A percentile compares a stretch with the other conserved stretches of the same genome.
Evolutionary conservation across 192 early-diverging fungal species (phyloP).

Genomic region (Coemansia sp.): DNA sequence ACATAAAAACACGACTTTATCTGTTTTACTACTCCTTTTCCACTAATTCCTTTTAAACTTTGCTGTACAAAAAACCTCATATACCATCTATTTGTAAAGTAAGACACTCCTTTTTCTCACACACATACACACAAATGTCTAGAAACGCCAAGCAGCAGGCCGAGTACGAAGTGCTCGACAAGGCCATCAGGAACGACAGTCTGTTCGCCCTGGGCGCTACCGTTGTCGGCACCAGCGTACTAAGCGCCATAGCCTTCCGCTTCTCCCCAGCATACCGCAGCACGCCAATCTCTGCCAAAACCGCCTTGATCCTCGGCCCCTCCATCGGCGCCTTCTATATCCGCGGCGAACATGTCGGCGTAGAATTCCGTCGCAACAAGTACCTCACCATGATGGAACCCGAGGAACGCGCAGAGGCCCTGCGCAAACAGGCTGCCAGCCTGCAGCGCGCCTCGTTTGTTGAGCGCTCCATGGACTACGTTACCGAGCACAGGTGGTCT

Average conservation of each 20-base stretch:
- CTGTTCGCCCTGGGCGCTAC: slow-evolving; percentile 35
- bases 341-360: slow-evolving; percentile 44
- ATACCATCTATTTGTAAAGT: too few species aligned
- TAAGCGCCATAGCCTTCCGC: slow-evolving; percentile 30
- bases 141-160: slow-evolving; percentile 17
- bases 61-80: too few species aligned
- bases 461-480: slow-evolving; percentile 26
- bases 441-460: slow-evolving; percentile 7
- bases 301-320: slow-evolving; percentile 45
- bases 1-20: too few species aligned
- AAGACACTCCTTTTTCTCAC: too few species aligned
- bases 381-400: slow-evolving; percentile 20
- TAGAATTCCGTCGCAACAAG: slow-evolving; percentile 38
- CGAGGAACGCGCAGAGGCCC: slow-evolving; percentile 21
- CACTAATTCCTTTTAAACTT: too few species aligned
- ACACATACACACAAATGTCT: too few species aligned
- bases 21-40: slow-evolving; percentile 4
- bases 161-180: slow-evolving; percentile 28
- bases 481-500: slow-evolving; percentile 47
- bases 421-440: slow-evolving; percentile 10
- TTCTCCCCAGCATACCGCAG: slow-evolving; percentile 37
- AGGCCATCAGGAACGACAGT: slow-evolving; percentile 34
- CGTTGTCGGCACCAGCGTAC: slow-evolving; percentile 16
- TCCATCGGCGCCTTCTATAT: slow-evolving; percentile 48
- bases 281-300: slow-evolving; percentile 47